These are phyloP conservation scores for Austroboletus eburneus DNA, from an alignment of 768 basidiomycete genomes.

Conservation along the genomic window DNA sequence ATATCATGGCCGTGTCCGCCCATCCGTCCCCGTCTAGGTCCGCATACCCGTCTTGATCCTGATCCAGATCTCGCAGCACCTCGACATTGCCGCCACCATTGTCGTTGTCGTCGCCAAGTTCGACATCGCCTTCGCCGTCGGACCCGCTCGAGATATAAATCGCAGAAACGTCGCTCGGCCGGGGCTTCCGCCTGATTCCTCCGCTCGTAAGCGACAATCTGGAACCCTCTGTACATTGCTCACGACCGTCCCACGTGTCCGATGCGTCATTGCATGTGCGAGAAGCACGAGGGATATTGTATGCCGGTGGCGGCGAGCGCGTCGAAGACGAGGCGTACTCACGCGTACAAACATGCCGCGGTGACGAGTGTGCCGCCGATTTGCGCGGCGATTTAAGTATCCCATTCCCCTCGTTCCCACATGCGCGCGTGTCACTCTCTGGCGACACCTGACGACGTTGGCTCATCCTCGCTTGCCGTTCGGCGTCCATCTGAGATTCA, in stretches of 20 bases:
- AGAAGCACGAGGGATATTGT: not conserved
- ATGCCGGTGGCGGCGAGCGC: not conserved
- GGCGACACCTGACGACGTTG: constrained; percentile 1
- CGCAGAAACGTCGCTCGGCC: constrained; percentile 11
- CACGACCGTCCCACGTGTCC: not conserved
- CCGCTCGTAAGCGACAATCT: not conserved
- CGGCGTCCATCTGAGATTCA: not conserved
- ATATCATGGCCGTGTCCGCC: constrained; percentile 24
- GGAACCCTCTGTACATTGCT: no score
- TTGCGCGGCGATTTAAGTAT: constrained; percentile 25
- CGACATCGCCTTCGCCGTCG: constrained; percentile 11
- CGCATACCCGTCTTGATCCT: no score
- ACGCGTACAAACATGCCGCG: constrained; percentile 9
- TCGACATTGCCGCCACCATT: not conserved
- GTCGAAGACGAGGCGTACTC: constrained; percentile 14
- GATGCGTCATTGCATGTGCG: not conserved
- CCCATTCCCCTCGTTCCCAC: constrained; percentile 2
- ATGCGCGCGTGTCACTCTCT: constrained; percentile 1
- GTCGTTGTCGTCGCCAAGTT: constrained; percentile 14
- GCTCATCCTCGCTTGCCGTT: not conserved
- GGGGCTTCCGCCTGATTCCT: not conserved
- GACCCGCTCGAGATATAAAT: constrained; percentile 29
- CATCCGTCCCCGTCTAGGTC: constrained; percentile 7
- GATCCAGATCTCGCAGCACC: no score
- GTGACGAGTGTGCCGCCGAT: constrained; percentile 22